Evolutionary conservation across 352 stramenopile species (phyloP), one percentile per base, ranked within the genome.

Genomic region (Globisporangium camurandrum): DNA sequence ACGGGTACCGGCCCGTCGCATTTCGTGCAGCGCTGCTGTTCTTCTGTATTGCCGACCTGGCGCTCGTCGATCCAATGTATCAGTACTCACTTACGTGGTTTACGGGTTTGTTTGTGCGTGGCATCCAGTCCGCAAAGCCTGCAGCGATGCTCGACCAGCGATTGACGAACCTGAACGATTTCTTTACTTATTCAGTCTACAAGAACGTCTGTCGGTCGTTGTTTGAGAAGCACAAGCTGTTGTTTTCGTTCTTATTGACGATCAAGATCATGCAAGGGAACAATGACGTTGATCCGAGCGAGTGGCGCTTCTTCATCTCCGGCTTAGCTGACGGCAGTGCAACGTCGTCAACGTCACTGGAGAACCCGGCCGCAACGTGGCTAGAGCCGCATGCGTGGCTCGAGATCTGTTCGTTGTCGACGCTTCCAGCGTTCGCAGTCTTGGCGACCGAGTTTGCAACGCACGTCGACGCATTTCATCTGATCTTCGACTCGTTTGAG

Each of bases 1-100:
- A 95, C 52, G 73, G 71, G 1, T 97, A 97, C 45, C 82, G 80
- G 0, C 85, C 84, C 0, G 86, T 97, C 5, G 87, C 88, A 0
- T 95, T 95, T 56, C 76, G 87, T 1, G 88, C 87, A 0, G 80
- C 83, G 11, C 57, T 96, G 12, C 61, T 97, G 14, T 97, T 96
- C 59, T 97, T 97, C 58, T 96, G 86, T 47, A 93, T 96, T 26
- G 83, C 86, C 0, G 86, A 96, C 49, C 62, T 97, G 4, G 70
- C 84, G 1, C 62, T 93, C 30, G 86, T 97, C 34, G 87, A 95
- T 48, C 78, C 85, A 0, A 94, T 94, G 81, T 94, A 94, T 45
- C 79, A 97, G 60, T 97, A 97, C 62, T 96, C 82, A 16, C 65
- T 97, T 27, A 88, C 93, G 48, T 97, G 87, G 88, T 97, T 97